A percentile compares a stretch with the other conserved stretches of the same genome.
These are phyloP conservation scores for Zalerion maritima DNA, from an alignment of 495 filamentous ascomycete genomes.

Conservation along the genomic window DNA sequence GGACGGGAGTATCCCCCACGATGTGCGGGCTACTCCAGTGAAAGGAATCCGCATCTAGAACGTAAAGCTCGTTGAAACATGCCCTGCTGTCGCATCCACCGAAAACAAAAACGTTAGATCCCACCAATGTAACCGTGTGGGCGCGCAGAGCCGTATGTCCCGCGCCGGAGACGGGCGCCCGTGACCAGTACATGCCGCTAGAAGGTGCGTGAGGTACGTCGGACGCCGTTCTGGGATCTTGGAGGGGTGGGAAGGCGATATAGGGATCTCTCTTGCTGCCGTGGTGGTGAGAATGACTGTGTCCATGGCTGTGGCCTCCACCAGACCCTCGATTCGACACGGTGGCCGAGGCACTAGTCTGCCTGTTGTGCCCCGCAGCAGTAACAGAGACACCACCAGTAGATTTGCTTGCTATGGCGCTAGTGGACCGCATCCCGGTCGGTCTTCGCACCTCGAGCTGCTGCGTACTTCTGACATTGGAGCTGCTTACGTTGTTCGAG, in stretches of 20 bases:
- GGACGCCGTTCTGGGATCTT: slow-evolving; percentile 38
- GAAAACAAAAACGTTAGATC: slow-evolving; percentile 48
- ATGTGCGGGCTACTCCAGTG: slow-evolving; percentile 46
- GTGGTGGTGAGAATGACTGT: slow-evolving; percentile 15
- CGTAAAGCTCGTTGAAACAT: slow-evolving; percentile 52
- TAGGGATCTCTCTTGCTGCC: slow-evolving; percentile 21
- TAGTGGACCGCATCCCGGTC: slow-evolving; percentile 31
- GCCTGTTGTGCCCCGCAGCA: slow-evolving; percentile 1
- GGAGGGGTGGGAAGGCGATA: slow-evolving; percentile 37
- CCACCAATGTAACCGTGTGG: slow-evolving; percentile 46
- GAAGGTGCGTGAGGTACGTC: slow-evolving; percentile 46
- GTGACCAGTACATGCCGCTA: slow-evolving; percentile 56
- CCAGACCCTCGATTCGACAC: too few species aligned
- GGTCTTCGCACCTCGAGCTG: slow-evolving; percentile 14
- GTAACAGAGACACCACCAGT: slow-evolving; percentile 6
- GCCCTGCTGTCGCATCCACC: slow-evolving; percentile 49
- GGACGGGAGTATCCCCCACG: slow-evolving; percentile 43
- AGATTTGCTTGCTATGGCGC: slow-evolving; percentile 32
- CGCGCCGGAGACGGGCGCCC: slow-evolving; percentile 39
- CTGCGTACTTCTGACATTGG: slow-evolving; percentile 4
- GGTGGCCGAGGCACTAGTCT: slow-evolving; percentile 2
- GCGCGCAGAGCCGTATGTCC: slow-evolving; percentile 43
- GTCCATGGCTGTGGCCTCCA: slow-evolving; percentile 10
- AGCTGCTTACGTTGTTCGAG: slow-evolving; percentile 10
- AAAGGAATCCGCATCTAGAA: slow-evolving; percentile 50